Conservation (phyloP, 805 yeast genomes). For the Babjeviella inositovora region DNA sequence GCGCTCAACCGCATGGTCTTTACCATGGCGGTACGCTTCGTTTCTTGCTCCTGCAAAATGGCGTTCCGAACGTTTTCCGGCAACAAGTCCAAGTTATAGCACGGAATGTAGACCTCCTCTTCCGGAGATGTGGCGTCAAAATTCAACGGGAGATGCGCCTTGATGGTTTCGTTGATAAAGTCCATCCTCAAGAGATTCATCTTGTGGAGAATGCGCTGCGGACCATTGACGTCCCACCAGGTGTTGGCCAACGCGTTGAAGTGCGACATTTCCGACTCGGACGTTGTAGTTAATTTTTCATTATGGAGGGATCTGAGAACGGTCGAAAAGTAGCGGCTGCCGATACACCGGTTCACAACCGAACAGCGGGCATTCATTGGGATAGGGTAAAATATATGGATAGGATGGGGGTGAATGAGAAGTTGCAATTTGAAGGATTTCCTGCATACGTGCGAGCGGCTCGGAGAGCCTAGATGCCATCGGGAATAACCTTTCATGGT, state of each 20-base stretch:
- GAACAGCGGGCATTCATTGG: no score
- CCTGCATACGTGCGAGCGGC: no score
- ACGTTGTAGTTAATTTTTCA: slow-evolving; percentile 17
- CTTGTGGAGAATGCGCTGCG: slow-evolving; percentile 85
- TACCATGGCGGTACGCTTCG: slow-evolving; percentile 19
- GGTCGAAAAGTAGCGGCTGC: no score
- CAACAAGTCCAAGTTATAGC: slow-evolving; percentile 51
- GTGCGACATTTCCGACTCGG: slow-evolving; percentile 57
- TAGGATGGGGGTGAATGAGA: no score
- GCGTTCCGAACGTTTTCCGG: slow-evolving; percentile 36
- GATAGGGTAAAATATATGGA: not conserved
- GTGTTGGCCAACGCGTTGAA: slow-evolving; percentile 76
- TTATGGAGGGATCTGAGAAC: slow-evolving; percentile 1
- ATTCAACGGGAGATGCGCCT: slow-evolving; percentile 23
- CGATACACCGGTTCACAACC: no score
- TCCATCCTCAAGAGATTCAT: slow-evolving; percentile 89
- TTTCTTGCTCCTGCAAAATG: slow-evolving; percentile 33
- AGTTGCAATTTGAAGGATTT: no score
- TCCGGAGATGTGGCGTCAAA: slow-evolving; percentile 13
- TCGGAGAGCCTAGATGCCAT: no score
- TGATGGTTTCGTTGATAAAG: slow-evolving; percentile 54
- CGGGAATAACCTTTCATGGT: no score
- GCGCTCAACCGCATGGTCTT: slow-evolving; percentile 25
- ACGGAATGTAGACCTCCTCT: slow-evolving; percentile 56
- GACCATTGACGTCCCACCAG: slow-evolving; percentile 98